Conservation (phyloP, 495 filamentous ascomycete species). For the Penicillium herquei region DNA sequence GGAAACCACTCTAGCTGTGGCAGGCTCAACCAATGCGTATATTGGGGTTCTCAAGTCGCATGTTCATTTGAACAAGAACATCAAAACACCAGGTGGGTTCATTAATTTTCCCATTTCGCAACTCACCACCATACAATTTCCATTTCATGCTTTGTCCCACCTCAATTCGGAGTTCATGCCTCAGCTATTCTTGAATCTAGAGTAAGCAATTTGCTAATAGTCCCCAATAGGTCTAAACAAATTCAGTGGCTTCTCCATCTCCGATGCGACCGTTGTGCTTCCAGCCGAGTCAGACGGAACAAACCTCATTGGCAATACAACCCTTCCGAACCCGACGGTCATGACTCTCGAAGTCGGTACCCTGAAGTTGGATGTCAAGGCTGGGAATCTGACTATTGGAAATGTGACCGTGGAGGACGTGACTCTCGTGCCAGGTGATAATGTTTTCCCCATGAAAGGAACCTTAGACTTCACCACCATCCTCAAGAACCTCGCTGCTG, state of each 20-base stretch:
- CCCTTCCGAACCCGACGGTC: constrained; percentile 37
- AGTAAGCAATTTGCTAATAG: constrained; percentile 9
- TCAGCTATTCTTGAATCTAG: too few species aligned
- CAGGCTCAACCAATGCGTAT: constrained; percentile 28
- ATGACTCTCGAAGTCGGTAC: constrained; percentile 36
- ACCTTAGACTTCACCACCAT: constrained; percentile 29
- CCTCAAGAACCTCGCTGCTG: constrained; percentile 22
- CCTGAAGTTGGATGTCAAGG: constrained; percentile 30
- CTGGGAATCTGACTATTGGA: constrained; percentile 44
- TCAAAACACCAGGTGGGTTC: constrained; percentile 28
- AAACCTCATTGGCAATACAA: constrained; percentile 38
- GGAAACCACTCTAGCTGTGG: constrained; percentile 24
- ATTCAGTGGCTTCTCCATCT: constrained; percentile 27
- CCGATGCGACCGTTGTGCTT: constrained; percentile 25
- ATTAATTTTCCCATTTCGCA: neutral
- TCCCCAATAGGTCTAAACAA: neutral
- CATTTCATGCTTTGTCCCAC: too few species aligned
- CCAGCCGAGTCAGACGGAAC: constrained; percentile 26
- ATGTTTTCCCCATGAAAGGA: constrained; percentile 49
- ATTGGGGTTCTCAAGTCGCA: constrained; percentile 32
- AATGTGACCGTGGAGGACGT: constrained; percentile 56
- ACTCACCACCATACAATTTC: neutral
- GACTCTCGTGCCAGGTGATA: constrained; percentile 56
- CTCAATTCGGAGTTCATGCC: too few species aligned
- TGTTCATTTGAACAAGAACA: constrained; percentile 33